Conservation (phyloP, 23 red algal species). For the Chondrus crispus region DNA sequence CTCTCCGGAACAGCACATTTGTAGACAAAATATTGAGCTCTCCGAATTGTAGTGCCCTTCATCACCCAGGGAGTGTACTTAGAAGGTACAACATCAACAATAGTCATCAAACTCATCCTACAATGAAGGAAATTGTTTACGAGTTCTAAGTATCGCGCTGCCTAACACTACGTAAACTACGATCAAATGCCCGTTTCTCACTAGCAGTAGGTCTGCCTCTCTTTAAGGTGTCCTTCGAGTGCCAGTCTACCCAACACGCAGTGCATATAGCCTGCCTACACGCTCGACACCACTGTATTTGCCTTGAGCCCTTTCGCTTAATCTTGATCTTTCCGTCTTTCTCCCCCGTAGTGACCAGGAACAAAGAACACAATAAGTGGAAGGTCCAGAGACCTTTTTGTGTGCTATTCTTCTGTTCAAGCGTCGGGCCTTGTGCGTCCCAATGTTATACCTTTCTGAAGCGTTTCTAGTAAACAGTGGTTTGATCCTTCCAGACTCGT, state of each 20-base stretch:
- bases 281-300: neutral
- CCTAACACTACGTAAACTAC: neutral
- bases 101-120: no score
- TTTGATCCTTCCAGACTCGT: neutral
- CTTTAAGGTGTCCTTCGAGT: neutral
- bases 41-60: no score
- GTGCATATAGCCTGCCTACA: neutral
- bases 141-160: no score
- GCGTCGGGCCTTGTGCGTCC: neutral
- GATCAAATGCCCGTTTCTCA: neutral
- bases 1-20: no score
- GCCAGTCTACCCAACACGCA: neutral
- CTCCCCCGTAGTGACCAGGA: neutral
- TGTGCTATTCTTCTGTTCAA: neutral
- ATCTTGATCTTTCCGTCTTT: neutral
- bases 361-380: neutral
- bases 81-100: no score
- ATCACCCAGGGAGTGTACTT: no score
- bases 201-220: neutral
- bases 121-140: no score
- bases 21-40: no score
- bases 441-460: neutral
- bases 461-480: neutral
- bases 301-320: neutral
- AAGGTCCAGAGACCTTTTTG: neutral